A percentile compares a stretch with the other conserved stretches of the same genome.
phyloP scores from a whole-genome alignment of 441 rosid genomes.

The Eruca vesicaria region DNA sequence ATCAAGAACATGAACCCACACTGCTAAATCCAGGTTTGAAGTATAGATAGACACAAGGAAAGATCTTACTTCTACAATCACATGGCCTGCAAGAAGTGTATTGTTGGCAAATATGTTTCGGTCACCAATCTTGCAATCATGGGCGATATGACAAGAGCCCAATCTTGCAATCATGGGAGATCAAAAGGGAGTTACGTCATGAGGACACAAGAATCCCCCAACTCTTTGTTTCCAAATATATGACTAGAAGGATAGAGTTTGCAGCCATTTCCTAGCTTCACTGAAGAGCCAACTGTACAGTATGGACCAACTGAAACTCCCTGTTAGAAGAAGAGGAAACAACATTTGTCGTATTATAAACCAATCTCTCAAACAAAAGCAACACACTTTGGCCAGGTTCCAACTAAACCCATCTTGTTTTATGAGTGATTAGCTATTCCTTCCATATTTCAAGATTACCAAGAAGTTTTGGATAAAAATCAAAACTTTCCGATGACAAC shows the following conservation, averaged over 20 bases:
- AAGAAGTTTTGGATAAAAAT: not conserved
- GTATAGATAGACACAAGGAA: not conserved
- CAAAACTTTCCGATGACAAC: conserved; percentile 74
- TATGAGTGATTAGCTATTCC: not conserved
- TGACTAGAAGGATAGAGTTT: conserved; percentile 73
- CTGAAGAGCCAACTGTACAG: conserved; percentile 78
- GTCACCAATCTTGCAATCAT: conserved; percentile 89
- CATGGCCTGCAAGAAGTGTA: conserved; percentile 95
- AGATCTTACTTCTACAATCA: conserved; percentile 69
- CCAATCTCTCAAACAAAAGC: not conserved
- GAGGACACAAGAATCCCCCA: conserved; percentile 73
- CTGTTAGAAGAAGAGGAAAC: conserved; percentile 33
- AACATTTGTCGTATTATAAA: not conserved
- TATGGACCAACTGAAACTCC: conserved; percentile 82
- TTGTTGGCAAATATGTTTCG: conserved; percentile 83
- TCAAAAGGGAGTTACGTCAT: conserved; percentile 62
- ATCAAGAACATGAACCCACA: conserved; percentile 28
- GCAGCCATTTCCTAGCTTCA: conserved; percentile 75
- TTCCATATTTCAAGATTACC: not conserved
- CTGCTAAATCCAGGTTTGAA: not conserved
- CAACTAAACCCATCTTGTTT: not conserved
- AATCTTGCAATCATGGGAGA: too few relatives aligned
- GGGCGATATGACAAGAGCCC: conserved; percentile 97
- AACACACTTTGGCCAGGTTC: not conserved
- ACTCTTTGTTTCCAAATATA: conserved; percentile 68